Evolutionary conservation across 2,329 filamentous ascomycete genomes (phyloP).

Genomic region (Xylariaceae sp.): DNA sequence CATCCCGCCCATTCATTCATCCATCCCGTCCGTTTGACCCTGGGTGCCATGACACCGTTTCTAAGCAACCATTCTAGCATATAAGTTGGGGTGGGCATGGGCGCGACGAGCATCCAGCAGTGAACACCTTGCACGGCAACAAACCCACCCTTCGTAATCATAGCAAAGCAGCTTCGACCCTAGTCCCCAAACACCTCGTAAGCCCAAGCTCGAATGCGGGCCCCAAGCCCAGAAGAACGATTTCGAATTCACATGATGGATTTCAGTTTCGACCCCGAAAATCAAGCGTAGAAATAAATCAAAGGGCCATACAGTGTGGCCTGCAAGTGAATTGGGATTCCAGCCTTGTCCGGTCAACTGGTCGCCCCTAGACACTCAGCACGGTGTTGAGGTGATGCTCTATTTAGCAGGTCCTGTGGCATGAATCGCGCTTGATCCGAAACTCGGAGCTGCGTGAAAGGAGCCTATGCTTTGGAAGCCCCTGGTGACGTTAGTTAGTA

Average conservation of each 20-base stretch:
- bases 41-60: background rate
- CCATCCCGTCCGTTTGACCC: background rate
- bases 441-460: constrained; percentile 46
- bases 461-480: constrained; percentile 63
- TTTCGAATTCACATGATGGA: background rate
- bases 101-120: background rate
- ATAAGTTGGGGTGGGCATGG: background rate
- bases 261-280: constrained; percentile 7
- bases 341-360: background rate
- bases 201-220: background rate
- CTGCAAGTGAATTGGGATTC: background rate
- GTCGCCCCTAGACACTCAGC: background rate
- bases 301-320: background rate
- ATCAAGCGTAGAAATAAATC: constrained; percentile 7
- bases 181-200: background rate
- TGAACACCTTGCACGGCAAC: background rate
- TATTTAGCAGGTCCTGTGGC: constrained; percentile 9
- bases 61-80: background rate
- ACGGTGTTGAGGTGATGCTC: background rate
- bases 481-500: constrained; percentile 38
- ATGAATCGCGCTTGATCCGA: constrained; percentile 16
- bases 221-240: background rate
- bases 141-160: background rate
- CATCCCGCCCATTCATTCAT: background rate
- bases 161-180: constrained; percentile 2